Evolutionary conservation across 768 basidiomycete species (phyloP).

Genomic region (Lactarius sanguifluus): DNA sequence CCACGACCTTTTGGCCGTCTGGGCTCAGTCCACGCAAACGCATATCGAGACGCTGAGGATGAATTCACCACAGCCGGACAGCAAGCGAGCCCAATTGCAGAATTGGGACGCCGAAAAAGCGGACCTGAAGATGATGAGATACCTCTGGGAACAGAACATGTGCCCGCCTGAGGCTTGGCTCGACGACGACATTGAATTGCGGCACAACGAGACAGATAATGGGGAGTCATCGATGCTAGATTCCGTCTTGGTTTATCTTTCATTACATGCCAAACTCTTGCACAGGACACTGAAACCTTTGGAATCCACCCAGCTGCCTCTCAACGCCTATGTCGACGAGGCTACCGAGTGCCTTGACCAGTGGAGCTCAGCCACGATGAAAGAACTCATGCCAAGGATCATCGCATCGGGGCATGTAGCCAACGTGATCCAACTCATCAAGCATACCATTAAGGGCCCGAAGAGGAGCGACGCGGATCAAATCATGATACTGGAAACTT

Average conservation of each 20-base stretch:
- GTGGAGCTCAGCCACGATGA: constrained; percentile 7
- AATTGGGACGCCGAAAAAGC: not conserved
- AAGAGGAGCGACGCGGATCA: constrained; percentile 5
- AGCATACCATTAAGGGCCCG: not conserved
- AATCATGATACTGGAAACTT: not conserved
- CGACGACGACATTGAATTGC: not conserved
- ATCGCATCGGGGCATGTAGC: constrained; percentile 11
- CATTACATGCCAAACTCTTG: constrained; percentile 4
- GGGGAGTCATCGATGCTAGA: constrained; percentile 1
- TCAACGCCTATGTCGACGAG: not conserved
- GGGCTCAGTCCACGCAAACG: constrained; percentile 5
- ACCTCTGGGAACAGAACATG: constrained; percentile 5
- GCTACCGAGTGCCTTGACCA: constrained; percentile 9
- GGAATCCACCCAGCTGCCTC: not conserved
- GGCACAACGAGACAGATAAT: constrained; percentile 2
- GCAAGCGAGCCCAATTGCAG: not conserved
- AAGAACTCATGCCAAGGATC: constrained; percentile 4
- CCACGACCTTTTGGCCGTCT: constrained; percentile 7
- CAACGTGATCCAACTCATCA: constrained; percentile 9
- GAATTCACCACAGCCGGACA: not conserved
- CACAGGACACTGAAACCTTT: constrained; percentile 1
- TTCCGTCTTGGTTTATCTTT: constrained; percentile 5
- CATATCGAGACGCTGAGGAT: constrained; percentile 9
- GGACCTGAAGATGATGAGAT: constrained; percentile 4
- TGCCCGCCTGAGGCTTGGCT: not conserved